Evolutionary conservation across 768 basidiomycete species (phyloP).

Genomic region (Hygrophorus pudorinus): DNA sequence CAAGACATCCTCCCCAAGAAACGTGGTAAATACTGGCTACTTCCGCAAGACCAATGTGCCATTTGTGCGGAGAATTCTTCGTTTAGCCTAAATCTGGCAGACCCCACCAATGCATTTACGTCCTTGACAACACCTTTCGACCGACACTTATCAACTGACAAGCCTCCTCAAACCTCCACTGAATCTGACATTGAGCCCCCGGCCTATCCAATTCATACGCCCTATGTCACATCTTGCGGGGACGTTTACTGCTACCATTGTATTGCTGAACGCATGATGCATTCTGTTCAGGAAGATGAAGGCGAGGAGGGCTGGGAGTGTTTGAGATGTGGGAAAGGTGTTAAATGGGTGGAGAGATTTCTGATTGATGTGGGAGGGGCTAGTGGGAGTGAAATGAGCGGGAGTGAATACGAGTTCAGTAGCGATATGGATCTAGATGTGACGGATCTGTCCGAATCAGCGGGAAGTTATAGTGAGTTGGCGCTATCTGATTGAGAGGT

Average conservation of each 20-base stretch:
- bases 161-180: constrained; percentile 13
- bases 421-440: constrained; percentile 30
- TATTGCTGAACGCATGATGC: constrained; percentile 73
- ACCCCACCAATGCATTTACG: constrained; percentile 41
- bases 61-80: constrained; percentile 79
- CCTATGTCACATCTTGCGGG: constrained; percentile 76
- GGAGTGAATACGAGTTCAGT: constrained; percentile 55
- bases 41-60: constrained; percentile 74
- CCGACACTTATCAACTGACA: neutral
- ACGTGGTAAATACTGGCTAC: constrained; percentile 56
- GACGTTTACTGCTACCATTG: constrained; percentile 94
- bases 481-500: constrained; percentile 25
- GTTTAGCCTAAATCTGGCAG: constrained; percentile 45
- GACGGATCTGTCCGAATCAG: constrained; percentile 48
- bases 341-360: constrained; percentile 56
- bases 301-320: constrained; percentile 67
- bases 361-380: constrained; percentile 29
- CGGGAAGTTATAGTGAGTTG: constrained; percentile 42
- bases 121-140: neutral
- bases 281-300: constrained; percentile 54
- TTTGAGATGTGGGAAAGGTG: constrained; percentile 62
- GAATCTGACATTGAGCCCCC: constrained; percentile 34
- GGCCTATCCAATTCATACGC: constrained; percentile 60
- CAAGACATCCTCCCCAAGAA: constrained; percentile 12
- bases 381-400: constrained; percentile 24